Percentiles rank a stretch among this genome's conserved stretches.
phyloP scores from a whole-genome alignment of 441 rosid species.

The Populus tomentosa region DNA sequence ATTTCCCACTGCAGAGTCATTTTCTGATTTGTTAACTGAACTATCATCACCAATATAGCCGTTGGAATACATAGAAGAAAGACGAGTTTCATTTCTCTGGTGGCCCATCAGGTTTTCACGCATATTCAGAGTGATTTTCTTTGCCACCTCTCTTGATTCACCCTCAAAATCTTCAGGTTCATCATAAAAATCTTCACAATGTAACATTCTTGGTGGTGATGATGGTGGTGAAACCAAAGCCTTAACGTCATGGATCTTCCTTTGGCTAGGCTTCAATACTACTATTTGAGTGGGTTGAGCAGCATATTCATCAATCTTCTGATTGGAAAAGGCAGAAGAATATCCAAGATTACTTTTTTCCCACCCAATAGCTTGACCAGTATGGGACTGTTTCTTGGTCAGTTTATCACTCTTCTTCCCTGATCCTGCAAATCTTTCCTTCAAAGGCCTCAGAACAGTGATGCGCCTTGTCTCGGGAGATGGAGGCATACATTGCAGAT shows the following conservation, averaged over 20 bases:
- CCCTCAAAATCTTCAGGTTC: slow-evolving; percentile 49
- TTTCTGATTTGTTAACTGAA: slow-evolving; percentile 70
- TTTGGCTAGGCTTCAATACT: slow-evolving; percentile 84
- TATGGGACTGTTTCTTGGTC: slow-evolving; percentile 36
- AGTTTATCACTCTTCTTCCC: slow-evolving; percentile 46
- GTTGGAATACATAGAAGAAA: slow-evolving; percentile 79
- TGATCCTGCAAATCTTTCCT: slow-evolving; percentile 40
- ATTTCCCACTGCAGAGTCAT: slow-evolving; percentile 53
- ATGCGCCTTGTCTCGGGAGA: slow-evolving; percentile 77
- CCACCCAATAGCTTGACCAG: slow-evolving; percentile 42
- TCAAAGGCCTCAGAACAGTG: slow-evolving; percentile 85
- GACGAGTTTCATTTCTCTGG: slow-evolving; percentile 58
- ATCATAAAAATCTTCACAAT: slow-evolving; percentile 32
- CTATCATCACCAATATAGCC: slow-evolving; percentile 80
- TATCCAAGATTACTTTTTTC: slow-evolving; percentile 30
- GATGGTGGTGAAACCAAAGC: slow-evolving; percentile 41
- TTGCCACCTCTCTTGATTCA: slow-evolving; percentile 62
- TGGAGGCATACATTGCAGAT: slow-evolving; percentile 48
- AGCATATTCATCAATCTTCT: slow-evolving; percentile 42
- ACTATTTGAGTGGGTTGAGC: slow-evolving; percentile 79
- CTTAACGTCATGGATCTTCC: slow-evolving; percentile 45
- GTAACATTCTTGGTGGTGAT: slow-evolving; percentile 40
- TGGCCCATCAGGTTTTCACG: slow-evolving; percentile 51
- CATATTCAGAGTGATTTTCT: slow-evolving; percentile 47
- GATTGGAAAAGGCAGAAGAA: slow-evolving; percentile 36